Base-by-base conservation (phyloP, 2,329 filamentous ascomycete genomes). In the Pyrenochaeta sp. region DNA sequence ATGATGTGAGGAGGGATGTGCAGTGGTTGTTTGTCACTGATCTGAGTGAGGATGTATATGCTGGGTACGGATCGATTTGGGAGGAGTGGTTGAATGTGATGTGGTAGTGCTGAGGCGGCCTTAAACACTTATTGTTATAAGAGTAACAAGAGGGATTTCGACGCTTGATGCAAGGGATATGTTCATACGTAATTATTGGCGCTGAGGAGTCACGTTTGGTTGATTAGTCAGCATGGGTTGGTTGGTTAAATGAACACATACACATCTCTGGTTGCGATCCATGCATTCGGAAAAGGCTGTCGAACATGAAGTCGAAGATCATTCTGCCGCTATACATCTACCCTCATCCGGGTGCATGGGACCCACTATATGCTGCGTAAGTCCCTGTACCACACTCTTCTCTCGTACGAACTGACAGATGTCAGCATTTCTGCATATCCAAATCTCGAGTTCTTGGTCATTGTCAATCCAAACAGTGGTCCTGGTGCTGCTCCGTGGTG, bases 271-370 rank as follows among this genome's bases (percentile, higher is more conserved):
- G 4, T 28, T 15, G 3, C 28, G 10, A 47, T 13, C 19, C 15
- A 10, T 12, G 10, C 28, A 22, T 19, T 12, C 19, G 19, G n/a
- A 30, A 32, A 15, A 8, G 12, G 15, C 30, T 4, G 1, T 22
- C 19, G 30, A 55, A 37, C 9, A 59, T 59, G 56, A 52, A 54
- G 46, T 78, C 76, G 0, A 64, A 52, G 44, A 74, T 84, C 4
- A 71, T 84, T 40, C 74, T 84, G 39, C 82, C 82, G 47, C 76
- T 84, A 36, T 84, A 84, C 66, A 76, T 84, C 32, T 84, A 84
- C 67, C 82, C 82, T 32, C 62, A 71, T 43, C 73, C 75, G 6
- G 79, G 77, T 12, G 79, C 81, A 19, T 84, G 82, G 82, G 71
- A 80, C 60, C 80, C 80, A n/a, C 70, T 84, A 39, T 78, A 81